Evolutionary conservation across 106 monocot species (phyloP).

Genomic region (Xerophyta viscosa): DNA sequence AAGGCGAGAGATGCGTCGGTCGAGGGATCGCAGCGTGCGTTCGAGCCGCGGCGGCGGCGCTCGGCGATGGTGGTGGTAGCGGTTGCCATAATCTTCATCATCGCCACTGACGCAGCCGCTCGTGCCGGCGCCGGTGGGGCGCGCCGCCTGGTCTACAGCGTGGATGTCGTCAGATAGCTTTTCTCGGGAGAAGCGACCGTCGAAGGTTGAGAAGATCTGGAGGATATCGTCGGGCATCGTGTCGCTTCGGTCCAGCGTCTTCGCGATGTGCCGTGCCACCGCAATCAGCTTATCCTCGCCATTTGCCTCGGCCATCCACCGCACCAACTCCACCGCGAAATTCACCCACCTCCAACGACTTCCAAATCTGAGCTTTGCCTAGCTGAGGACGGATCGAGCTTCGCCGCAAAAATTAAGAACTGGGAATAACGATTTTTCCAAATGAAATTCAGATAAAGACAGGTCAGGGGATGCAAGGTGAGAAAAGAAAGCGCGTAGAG

Average conservation of each 20-base stretch:
- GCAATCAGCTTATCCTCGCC: slow-evolving; percentile 85
- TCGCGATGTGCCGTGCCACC: slow-evolving; percentile 76
- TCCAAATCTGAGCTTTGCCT: no score
- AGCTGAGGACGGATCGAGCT: no score
- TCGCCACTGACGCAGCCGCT: not conserved
- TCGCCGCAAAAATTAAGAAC: no score
- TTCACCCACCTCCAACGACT: no score
- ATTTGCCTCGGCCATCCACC: slow-evolving; percentile 31
- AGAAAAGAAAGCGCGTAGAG: no score
- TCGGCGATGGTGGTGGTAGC: not conserved
- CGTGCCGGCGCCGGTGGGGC: no score
- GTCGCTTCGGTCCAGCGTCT: slow-evolving; percentile 56
- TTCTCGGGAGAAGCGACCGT: slow-evolving; percentile 70
- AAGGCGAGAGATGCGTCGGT: slow-evolving; percentile 48
- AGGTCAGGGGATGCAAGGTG: no score
- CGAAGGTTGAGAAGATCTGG: slow-evolving; percentile 79
- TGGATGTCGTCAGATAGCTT: slow-evolving; percentile 36
- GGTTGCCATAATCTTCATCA: not conserved
- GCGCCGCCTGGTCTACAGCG: no score
- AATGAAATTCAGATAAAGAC: no score
- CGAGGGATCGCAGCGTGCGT: slow-evolving; percentile 39
- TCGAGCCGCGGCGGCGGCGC: slow-evolving; percentile 2
- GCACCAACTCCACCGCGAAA: not conserved
- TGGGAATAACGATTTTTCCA: no score
- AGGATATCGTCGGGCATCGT: slow-evolving; percentile 90